Evolutionary conservation across 2,329 filamentous ascomycete genomes (phyloP).

Genomic region (Malbranchea cinnamomea): DNA sequence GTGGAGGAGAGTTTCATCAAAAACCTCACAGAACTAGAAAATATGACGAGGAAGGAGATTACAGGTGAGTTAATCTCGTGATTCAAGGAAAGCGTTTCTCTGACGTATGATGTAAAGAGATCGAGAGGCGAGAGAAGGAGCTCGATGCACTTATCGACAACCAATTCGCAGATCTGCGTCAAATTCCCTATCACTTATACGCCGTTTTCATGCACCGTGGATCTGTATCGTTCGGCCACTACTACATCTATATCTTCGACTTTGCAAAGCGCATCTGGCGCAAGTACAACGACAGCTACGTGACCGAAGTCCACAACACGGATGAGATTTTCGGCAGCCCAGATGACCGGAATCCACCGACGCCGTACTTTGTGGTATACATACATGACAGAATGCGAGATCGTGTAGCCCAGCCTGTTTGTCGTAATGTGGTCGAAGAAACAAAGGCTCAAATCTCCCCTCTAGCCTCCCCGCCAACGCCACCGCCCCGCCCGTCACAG

Average conservation of each 20-base stretch:
- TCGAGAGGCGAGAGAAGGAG: constrained; percentile 29
- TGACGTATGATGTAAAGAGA: constrained; percentile 7
- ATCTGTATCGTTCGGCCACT: constrained; percentile 61
- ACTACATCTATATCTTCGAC: constrained; percentile 94
- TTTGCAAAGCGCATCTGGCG: constrained; percentile 71
- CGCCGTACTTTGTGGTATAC: constrained; percentile 73
- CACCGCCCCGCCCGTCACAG: constrained; percentile 1
- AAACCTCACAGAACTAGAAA: constrained; percentile 31
- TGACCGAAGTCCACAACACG: constrained; percentile 51
- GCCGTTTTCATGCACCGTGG: constrained; percentile 82
- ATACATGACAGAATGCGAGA: constrained; percentile 53
- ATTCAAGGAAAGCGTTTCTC: not conserved
- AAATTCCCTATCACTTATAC: constrained; percentile 67
- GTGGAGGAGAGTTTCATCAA: constrained; percentile 27
- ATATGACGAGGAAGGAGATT: constrained; percentile 32
- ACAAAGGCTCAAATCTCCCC: not conserved
- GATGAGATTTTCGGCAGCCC: constrained; percentile 55
- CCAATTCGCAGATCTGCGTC: constrained; percentile 49
- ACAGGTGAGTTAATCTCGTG: constrained; percentile 19
- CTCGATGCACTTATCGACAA: constrained; percentile 35
- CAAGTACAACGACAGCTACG: constrained; percentile 81
- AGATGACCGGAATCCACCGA: constrained; percentile 47
- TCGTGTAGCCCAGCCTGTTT: constrained; percentile 43
- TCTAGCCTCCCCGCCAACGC: not conserved
- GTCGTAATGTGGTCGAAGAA: constrained; percentile 24